These are phyloP conservation scores for Inga oerstediana DNA, from an alignment of 306 rosid species.

Conservation along the genomic window DNA sequence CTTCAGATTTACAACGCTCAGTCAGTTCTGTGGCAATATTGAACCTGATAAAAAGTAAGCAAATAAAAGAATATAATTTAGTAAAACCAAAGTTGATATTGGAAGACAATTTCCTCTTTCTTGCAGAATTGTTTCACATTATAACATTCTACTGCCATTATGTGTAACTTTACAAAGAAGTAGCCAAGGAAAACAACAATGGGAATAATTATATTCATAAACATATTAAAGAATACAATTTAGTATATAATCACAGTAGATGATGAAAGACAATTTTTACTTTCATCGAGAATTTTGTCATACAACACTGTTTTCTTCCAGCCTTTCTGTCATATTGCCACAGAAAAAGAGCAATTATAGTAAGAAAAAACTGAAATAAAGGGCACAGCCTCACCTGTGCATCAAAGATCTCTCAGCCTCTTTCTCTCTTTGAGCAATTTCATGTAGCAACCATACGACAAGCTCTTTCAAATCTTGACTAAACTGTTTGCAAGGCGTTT, in stretches of 20 bases:
- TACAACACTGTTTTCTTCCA: constrained; percentile 13
- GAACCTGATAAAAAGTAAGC: constrained; percentile 30
- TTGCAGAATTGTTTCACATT: background rate
- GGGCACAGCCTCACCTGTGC: constrained; percentile 42
- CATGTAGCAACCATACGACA: constrained; percentile 34
- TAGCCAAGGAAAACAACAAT: background rate
- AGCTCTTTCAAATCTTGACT: background rate
- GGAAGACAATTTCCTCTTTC: background rate
- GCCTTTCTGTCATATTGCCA: background rate
- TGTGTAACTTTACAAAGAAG: background rate
- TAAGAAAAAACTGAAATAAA: constrained; percentile 7
- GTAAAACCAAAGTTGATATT: background rate
- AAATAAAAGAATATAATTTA: background rate
- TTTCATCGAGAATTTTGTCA: background rate
- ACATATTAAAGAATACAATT: background rate
- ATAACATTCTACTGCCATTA: constrained; percentile 9
- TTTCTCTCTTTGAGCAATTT: constrained; percentile 41
- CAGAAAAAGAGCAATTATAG: too few species aligned
- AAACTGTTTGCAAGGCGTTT: background rate
- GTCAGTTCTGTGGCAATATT: constrained; percentile 44
- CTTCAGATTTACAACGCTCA: constrained; percentile 39
- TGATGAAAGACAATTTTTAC: background rate
- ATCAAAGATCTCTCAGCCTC: constrained; percentile 49
- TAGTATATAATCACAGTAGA: background rate
- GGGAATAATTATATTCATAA: background rate